Evolutionary conservation across 345 rosid species (phyloP).

Genomic region (Nasturtium officinale): DNA sequence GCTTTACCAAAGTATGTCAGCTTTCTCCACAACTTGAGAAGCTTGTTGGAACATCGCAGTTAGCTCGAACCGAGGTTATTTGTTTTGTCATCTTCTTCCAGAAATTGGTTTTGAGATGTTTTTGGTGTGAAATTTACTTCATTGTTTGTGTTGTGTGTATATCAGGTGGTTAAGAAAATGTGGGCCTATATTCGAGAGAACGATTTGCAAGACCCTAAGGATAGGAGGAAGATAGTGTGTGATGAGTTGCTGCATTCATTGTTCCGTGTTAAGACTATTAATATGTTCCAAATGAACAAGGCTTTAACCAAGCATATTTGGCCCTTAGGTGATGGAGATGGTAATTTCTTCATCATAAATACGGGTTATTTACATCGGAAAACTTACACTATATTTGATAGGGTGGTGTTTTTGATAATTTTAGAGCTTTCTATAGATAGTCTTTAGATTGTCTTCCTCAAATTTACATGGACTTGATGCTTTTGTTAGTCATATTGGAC

Average conservation of each 20-base stretch:
- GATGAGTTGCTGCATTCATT: constrained; percentile 54
- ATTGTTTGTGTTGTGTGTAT: neutral
- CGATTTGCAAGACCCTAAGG: constrained; percentile 76
- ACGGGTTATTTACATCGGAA: neutral
- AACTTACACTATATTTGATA: neutral
- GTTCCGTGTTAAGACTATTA: constrained; percentile 65
- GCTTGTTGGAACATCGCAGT: constrained; percentile 58
- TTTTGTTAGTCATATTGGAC: constrained; percentile 6
- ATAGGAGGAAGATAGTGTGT: constrained; percentile 66
- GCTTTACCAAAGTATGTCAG: constrained; percentile 67
- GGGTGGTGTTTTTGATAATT: constrained; percentile 13
- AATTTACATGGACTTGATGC: neutral
- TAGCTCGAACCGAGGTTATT: constrained; percentile 76
- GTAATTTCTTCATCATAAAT: constrained; percentile 10
- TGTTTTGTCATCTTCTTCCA: neutral
- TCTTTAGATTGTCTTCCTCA: constrained; percentile 18
- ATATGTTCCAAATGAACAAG: constrained; percentile 92
- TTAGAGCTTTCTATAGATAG: constrained; percentile 22
- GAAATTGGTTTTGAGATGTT: neutral
- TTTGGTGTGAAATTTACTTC: neutral
- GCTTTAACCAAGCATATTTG: constrained; percentile 82
- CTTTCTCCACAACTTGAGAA: constrained; percentile 82
- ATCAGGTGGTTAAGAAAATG: constrained; percentile 76
- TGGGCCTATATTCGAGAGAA: constrained; percentile 79
- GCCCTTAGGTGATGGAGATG: constrained; percentile 59